Percentiles rank a stretch among this genome's conserved stretches.
Conservation (phyloP, 257 asterid genomes). For the Oldenlandia corymbosa region DNA sequence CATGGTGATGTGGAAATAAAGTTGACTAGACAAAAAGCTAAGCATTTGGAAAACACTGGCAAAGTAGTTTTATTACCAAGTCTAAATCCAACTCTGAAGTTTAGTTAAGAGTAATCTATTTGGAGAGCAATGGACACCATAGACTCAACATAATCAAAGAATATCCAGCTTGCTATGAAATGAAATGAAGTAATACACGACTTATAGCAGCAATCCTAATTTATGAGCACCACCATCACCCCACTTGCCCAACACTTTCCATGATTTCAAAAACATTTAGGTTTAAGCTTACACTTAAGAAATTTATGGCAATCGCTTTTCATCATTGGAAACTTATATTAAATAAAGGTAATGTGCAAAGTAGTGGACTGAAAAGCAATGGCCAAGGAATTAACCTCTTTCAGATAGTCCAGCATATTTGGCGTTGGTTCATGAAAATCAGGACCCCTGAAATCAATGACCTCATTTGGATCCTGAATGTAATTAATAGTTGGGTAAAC, state of each 20-base stretch:
- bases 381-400: conserved; percentile 60
- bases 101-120: background rate
- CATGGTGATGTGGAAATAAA: background rate
- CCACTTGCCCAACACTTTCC: background rate
- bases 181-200: conserved; percentile 1
- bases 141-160: background rate
- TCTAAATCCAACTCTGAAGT: background rate
- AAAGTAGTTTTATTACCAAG: background rate
- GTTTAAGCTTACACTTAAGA: background rate
- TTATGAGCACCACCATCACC: background rate
- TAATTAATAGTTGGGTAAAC: conserved; percentile 94
- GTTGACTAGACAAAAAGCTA: background rate
- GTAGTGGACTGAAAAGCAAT: no score
- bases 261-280: background rate
- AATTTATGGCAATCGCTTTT: background rate
- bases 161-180: background rate
- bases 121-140: background rate
- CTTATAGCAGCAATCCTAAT: background rate
- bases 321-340: background rate
- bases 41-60: background rate
- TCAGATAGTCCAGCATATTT: conserved; percentile 74
- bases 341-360: no score
- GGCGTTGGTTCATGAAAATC: conserved; percentile 99
- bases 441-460: conserved; percentile 91
- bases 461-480: conserved; percentile 93